These are phyloP conservation scores for Daldinia sp. DNA, from an alignment of 2,329 filamentous ascomycete species.

Conservation along the genomic window DNA sequence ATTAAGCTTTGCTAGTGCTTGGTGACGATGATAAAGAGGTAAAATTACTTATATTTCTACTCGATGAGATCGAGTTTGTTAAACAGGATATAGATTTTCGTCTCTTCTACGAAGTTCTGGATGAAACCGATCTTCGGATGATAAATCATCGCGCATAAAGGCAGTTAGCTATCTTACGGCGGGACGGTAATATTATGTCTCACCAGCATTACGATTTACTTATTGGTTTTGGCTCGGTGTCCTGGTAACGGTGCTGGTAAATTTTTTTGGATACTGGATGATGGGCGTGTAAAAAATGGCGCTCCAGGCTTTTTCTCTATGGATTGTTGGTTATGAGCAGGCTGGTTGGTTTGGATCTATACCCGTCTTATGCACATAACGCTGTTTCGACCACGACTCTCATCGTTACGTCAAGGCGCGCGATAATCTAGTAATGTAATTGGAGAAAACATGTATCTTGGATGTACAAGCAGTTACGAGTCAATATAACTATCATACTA, in stretches of 20 bases:
- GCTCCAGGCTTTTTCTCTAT: conserved; percentile 18
- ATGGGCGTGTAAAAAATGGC: conserved; percentile 23
- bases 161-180: conserved; percentile 14
- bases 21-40: conserved; percentile 12
- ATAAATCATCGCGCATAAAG: conserved; percentile 6
- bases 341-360: conserved; percentile 21
- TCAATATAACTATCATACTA: neutral
- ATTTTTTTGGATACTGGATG: neutral
- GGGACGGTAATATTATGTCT: conserved; percentile 15
- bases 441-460: neutral
- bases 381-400: conserved; percentile 6
- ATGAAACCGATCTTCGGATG: conserved; percentile 17
- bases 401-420: conserved; percentile 7
- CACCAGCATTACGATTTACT: conserved; percentile 17
- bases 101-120: conserved; percentile 13
- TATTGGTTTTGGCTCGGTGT: conserved; percentile 25
- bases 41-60: conserved; percentile 1
- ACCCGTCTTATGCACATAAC: conserved; percentile 11
- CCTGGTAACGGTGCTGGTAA: conserved; percentile 16
- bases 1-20: conserved; percentile 35
- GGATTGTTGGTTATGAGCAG: conserved; percentile 8
- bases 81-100: conserved; percentile 15
- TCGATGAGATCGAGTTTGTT: conserved; percentile 4
- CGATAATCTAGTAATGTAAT: conserved; percentile 18
- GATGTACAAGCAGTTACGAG: neutral